phyloP scores from a whole-genome alignment of 805 yeast species.

The Metschnikowia santaceciliae region DNA sequence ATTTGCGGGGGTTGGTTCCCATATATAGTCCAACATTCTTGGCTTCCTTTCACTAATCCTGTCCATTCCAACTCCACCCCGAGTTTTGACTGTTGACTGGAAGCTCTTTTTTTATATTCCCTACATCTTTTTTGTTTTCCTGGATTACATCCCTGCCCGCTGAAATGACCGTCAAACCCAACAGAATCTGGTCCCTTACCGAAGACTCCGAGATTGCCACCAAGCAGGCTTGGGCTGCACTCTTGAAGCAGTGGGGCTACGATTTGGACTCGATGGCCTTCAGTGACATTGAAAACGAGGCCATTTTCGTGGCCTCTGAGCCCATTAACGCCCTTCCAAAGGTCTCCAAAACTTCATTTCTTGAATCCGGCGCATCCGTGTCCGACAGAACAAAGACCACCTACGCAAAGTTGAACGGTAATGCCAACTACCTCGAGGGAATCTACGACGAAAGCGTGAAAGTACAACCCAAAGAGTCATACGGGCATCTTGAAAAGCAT shows the following conservation, averaged over 20 bases:
- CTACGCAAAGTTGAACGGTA: slow-evolving; percentile 11
- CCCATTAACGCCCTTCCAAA: slow-evolving; percentile 13
- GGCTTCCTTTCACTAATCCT: not conserved
- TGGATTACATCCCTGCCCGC: not conserved
- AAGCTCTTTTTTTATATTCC: not conserved
- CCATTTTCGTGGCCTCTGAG: slow-evolving; percentile 12
- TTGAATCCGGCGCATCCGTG: slow-evolving; percentile 9
- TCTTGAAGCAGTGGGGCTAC: slow-evolving; percentile 41
- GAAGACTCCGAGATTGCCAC: slow-evolving; percentile 58
- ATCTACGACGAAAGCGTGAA: slow-evolving; percentile 11
- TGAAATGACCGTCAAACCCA: slow-evolving; percentile 10
- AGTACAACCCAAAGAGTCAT: slow-evolving; percentile 6
- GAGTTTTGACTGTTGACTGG: not conserved
- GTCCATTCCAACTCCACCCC: not conserved
- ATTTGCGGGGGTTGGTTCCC: not conserved
- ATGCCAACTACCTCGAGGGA: slow-evolving; percentile 7
- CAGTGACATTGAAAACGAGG: slow-evolving; percentile 10
- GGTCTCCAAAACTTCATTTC: slow-evolving; percentile 8
- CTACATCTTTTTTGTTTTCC: not conserved
- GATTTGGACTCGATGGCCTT: slow-evolving; percentile 12
- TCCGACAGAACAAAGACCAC: slow-evolving; percentile 10
- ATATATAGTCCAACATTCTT: not conserved
- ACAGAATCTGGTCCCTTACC: slow-evolving; percentile 22
- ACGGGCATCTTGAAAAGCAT: slow-evolving; percentile 9
- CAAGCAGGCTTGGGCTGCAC: slow-evolving; percentile 69